phyloP scores from a whole-genome alignment of 345 rosid species.

The Corchorus capsularis region DNA sequence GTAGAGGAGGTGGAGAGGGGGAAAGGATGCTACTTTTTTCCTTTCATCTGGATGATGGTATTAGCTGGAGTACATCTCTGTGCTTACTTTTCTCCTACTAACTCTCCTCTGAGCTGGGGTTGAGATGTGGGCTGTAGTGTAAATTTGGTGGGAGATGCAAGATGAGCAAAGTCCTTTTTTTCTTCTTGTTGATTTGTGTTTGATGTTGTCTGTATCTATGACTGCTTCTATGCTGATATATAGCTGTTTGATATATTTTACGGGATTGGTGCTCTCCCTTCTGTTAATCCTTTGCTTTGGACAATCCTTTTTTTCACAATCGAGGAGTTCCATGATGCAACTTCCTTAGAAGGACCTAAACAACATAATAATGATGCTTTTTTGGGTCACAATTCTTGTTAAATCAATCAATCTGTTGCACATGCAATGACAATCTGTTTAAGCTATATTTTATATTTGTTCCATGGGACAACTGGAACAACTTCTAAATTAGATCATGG shows the following conservation, averaged over 20 bases:
- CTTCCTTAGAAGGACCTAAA: not conserved
- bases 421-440: not conserved
- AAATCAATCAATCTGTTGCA: not conserved
- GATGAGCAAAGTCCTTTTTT: not conserved
- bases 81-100: not conserved
- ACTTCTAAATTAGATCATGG: not conserved
- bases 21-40: not conserved
- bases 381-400: not conserved
- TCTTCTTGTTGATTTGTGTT: not conserved
- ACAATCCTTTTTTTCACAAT: not conserved
- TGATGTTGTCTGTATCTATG: not conserved
- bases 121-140: not conserved
- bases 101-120: not conserved
- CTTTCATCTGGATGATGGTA: not conserved
- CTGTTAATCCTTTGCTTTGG: conserved; percentile 6
- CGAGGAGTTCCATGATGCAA: not conserved
- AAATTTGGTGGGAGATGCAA: not conserved
- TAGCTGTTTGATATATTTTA: conserved; percentile 8
- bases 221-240: not conserved
- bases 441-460: not conserved
- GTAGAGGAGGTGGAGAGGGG: not conserved
- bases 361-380: conserved; percentile 1
- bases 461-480: not conserved
- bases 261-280: not conserved
- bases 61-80: not conserved